These are phyloP conservation scores for Westerdykella ornata DNA, from an alignment of 2,329 filamentous ascomycete genomes.

Conservation along the genomic window DNA sequence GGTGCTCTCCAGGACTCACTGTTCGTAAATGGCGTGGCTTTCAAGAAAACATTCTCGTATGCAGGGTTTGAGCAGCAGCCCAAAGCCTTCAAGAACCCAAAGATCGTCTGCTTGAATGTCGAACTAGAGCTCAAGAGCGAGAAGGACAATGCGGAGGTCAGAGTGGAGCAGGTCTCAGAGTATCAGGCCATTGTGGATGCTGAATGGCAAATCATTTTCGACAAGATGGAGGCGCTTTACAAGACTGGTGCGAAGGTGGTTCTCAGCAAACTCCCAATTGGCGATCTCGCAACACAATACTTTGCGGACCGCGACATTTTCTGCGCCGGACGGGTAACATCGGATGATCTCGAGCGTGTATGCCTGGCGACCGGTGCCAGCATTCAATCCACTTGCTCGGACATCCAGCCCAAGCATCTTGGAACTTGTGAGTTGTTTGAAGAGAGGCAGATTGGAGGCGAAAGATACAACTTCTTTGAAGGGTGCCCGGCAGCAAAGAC, in stretches of 20 bases:
- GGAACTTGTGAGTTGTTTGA: constrained; percentile 88
- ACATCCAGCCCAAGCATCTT: constrained; percentile 82
- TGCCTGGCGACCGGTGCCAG: constrained; percentile 90
- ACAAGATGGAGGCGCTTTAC: constrained; percentile 93
- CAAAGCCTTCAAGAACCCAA: constrained; percentile 87
- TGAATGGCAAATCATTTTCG: constrained; percentile 99
- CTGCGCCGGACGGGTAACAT: constrained; percentile 87
- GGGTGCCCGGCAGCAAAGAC: constrained; percentile 94
- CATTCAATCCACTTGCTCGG: constrained; percentile 91
- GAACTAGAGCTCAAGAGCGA: constrained; percentile 98
- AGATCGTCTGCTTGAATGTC: constrained; percentile 95
- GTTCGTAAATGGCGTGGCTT: constrained; percentile 95
- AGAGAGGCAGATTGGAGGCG: constrained; percentile 92
- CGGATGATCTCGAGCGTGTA: constrained; percentile 92
- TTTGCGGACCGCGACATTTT: constrained; percentile 98
- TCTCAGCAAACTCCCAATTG: constrained; percentile 92
- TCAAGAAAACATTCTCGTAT: constrained; percentile 99
- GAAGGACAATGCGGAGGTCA: constrained; percentile 98
- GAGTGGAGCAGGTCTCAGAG: constrained; percentile 96
- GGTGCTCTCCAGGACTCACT: constrained; percentile 93
- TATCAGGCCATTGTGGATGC: constrained; percentile 99
- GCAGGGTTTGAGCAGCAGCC: constrained; percentile 99
- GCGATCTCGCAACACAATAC: constrained; percentile 93
- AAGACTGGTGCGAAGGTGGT: constrained; percentile 96
- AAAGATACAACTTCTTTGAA: constrained; percentile 98